phyloP scores from a whole-genome alignment of 805 yeast genomes.

The Candida tibetensis region DNA sequence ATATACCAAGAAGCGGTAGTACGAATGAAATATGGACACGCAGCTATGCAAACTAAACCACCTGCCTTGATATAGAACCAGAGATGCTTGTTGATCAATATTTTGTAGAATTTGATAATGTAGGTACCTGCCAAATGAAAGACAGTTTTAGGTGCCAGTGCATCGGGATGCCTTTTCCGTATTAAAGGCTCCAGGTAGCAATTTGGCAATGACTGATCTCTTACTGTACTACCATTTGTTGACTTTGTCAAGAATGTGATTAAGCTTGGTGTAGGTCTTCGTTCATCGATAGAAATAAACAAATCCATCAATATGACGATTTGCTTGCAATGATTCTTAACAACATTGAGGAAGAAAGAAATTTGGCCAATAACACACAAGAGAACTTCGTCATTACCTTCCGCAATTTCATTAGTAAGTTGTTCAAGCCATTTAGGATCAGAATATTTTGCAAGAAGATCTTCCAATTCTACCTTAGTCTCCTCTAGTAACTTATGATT shows the following conservation, averaged over 20 bases:
- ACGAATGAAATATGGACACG: slow-evolving; percentile 25
- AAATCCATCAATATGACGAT: slow-evolving; percentile 16
- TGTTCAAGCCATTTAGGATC: slow-evolving; percentile 6
- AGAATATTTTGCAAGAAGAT: slow-evolving; percentile 7
- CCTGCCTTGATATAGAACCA: slow-evolving; percentile 33
- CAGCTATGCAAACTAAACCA: slow-evolving; percentile 19
- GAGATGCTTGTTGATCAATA: slow-evolving; percentile 17
- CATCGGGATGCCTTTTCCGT: slow-evolving; percentile 27
- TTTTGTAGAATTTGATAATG: slow-evolving; percentile 15
- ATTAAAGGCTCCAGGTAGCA: slow-evolving; percentile 8
- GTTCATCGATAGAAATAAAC: slow-evolving; percentile 20
- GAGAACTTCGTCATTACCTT: slow-evolving; percentile 22
- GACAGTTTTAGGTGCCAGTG: slow-evolving; percentile 21
- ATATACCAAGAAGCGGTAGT: slow-evolving; percentile 30
- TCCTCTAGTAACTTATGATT: slow-evolving; percentile 12
- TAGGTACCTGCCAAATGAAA: slow-evolving; percentile 21
- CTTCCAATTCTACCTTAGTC: slow-evolving; percentile 11
- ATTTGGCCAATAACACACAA: slow-evolving; percentile 26
- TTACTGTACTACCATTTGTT: slow-evolving; percentile 1
- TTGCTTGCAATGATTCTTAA: slow-evolving; percentile 15
- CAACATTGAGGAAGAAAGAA: slow-evolving; percentile 19
- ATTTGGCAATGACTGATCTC: not conserved
- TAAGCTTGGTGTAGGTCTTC: slow-evolving; percentile 18
- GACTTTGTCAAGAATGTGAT: slow-evolving; percentile 16
- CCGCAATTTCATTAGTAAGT: slow-evolving; percentile 6